Evolutionary conservation across 164 flowering plant genomes (phyloP), one percentile per base, ranked within the genome.

Genomic region (Liriodendron chinense): DNA sequence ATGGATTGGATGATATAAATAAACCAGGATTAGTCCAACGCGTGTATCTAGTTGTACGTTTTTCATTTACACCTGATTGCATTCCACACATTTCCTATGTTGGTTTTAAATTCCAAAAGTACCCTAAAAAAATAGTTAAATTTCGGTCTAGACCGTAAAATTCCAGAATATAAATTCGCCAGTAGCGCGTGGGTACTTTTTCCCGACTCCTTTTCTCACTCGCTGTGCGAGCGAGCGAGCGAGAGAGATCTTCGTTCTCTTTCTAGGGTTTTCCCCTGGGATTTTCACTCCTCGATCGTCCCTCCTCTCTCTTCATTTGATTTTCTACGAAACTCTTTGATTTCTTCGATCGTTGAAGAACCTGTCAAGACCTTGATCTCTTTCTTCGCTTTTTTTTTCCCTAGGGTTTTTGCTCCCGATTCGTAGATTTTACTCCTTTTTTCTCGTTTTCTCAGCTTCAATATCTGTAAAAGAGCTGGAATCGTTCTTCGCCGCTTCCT

Each of bases 381-480:
- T 3, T 12, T 53, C 59, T 53, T 53, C 18, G 59, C 13, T 7
- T 57, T 57, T 57, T n/a, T 65, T 65, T 28, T 9, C 7, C 47
- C 49, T 67, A 67, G 69, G 69, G 69, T 34, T 67, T 67, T 47
- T 24, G 9, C 28, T 67, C 10, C 28, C 47, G 69, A 67, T 53
- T 53, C 59, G 18, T 53, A 16, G 59, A 12, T 34, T 34, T 28
- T 67, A 16, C 69, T 67, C 16, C 47, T 26, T 65, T 23, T 0
- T 24, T 0, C 9, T 65, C 2, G 0, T 64, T 22, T 22, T 65
- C 4, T 23, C 6, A 23, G 24, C 13, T 65, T 65, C 43, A 25
- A 9, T 23, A 9, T 65, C 34, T 65, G 12, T 61, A 50, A n/a
- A 62, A 62, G 43, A 69, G 43, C 47, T 49, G 43, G 23, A 70